A percentile compares a stretch with the other conserved stretches of the same genome.
phyloP scores from a whole-genome alignment of 2,329 filamentous ascomycete species.

The Botrytis medusae region DNA sequence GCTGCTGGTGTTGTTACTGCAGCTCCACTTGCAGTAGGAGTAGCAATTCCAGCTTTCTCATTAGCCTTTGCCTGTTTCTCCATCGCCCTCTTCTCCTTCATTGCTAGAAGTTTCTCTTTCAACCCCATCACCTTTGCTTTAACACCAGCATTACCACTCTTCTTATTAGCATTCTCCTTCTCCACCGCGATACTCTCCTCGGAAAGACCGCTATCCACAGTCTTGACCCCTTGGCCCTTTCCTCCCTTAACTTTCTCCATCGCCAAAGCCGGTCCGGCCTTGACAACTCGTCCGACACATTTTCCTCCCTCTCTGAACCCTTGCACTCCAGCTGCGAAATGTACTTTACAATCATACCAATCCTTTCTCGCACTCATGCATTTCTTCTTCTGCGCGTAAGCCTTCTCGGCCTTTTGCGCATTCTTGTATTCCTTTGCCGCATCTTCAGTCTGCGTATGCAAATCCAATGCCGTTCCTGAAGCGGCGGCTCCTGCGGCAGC shows the following conservation, averaged over 20 bases:
- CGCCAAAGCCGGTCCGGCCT: conserved; percentile 9
- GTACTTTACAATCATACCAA: conserved; percentile 9
- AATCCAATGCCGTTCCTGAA: conserved; percentile 7
- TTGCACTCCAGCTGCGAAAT: conserved; percentile 10
- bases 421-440: neutral
- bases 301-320: conserved; percentile 14
- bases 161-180: neutral
- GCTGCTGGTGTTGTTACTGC: neutral
- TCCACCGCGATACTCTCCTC: neutral
- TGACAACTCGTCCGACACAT: conserved; percentile 11
- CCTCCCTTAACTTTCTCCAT: conserved; percentile 1
- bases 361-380: conserved; percentile 16
- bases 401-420: neutral
- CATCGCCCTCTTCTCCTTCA: conserved; percentile 1
- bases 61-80: neutral
- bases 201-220: neutral
- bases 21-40: neutral
- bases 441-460: conserved; percentile 6
- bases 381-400: conserved; percentile 2
- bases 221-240: neutral
- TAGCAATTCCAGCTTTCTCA: neutral
- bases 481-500: neutral
- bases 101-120: conserved; percentile 3
- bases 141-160: neutral
- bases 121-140: conserved; percentile 10